Conservation (phyloP, 306 rosid species). For the Senna tora region DNA sequence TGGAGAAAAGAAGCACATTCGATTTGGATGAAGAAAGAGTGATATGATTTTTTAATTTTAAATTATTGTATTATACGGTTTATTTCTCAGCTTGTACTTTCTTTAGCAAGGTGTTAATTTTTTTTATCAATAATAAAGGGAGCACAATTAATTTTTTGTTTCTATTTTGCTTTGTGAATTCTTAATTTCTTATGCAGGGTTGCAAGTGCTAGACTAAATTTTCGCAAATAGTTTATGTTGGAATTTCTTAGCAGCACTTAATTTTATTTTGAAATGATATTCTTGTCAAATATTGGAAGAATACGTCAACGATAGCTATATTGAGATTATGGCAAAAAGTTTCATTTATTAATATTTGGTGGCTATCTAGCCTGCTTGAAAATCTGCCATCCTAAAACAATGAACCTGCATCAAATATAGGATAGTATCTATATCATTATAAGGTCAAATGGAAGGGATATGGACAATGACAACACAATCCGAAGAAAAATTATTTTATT, state of each 20-base stretch:
- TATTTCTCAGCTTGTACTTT: conserved; percentile 37
- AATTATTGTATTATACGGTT: conserved; percentile 56
- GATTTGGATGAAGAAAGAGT: conserved; percentile 36
- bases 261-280: neutral
- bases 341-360: neutral
- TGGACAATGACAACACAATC: neutral
- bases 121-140: conserved; percentile 24
- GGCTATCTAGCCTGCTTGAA: neutral
- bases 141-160: conserved; percentile 24
- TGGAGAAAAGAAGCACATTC: conserved; percentile 38
- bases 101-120: conserved; percentile 31
- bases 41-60: conserved; percentile 48
- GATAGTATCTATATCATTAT: no score
- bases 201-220: neutral
- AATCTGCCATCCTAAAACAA: neutral
- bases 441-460: neutral
- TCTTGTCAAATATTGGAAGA: neutral
- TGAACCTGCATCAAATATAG: neutral
- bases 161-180: neutral
- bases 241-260: neutral
- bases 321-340: neutral
- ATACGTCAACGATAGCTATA: neutral
- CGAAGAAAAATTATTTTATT: neutral
- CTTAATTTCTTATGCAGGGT: neutral
- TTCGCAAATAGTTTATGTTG: neutral